phyloP scores from a whole-genome alignment of 2,329 filamentous ascomycete species.

The Scytalidium sp. region DNA sequence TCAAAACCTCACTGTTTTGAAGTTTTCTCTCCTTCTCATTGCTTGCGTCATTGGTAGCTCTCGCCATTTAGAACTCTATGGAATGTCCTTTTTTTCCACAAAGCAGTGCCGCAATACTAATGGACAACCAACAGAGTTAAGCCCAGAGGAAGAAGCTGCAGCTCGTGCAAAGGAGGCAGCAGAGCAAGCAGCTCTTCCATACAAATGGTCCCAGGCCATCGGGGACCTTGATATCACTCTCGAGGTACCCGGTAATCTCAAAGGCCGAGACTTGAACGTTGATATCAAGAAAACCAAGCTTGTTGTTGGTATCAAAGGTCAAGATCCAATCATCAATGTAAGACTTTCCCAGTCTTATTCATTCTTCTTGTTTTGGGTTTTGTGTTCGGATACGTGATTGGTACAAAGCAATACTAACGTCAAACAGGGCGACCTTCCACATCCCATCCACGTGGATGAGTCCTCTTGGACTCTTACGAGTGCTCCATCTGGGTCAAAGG shows the following conservation, averaged over 20 bases:
- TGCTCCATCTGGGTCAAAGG: slow-evolving; percentile 58
- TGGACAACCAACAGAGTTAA: slow-evolving; percentile 18
- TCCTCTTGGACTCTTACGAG: slow-evolving; percentile 90
- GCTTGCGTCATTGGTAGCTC: no score
- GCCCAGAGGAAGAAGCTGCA: slow-evolving; percentile 52
- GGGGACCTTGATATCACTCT: slow-evolving; percentile 80
- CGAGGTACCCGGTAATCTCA: slow-evolving; percentile 76
- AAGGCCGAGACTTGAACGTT: slow-evolving; percentile 79
- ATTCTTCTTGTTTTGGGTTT: no score
- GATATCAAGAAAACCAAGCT: slow-evolving; percentile 77
- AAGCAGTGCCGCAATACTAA: neutral
- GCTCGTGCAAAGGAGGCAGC: slow-evolving; percentile 70
- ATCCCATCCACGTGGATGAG: slow-evolving; percentile 78
- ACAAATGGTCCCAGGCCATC: slow-evolving; percentile 97
- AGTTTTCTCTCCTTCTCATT: no score
- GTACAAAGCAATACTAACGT: slow-evolving; percentile 3
- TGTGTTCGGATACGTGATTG: no score
- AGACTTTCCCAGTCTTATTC: slow-evolving; percentile 17
- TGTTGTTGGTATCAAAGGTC: slow-evolving; percentile 81
- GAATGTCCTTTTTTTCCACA: neutral
- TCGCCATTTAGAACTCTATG: neutral
- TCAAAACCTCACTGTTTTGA: no score
- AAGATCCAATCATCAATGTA: slow-evolving; percentile 81
- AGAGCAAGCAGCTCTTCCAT: slow-evolving; percentile 88
- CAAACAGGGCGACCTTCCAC: slow-evolving; percentile 77